These are phyloP conservation scores for Cochlearia excelsa DNA, from an alignment of 345 rosid genomes.

Conservation along the genomic window DNA sequence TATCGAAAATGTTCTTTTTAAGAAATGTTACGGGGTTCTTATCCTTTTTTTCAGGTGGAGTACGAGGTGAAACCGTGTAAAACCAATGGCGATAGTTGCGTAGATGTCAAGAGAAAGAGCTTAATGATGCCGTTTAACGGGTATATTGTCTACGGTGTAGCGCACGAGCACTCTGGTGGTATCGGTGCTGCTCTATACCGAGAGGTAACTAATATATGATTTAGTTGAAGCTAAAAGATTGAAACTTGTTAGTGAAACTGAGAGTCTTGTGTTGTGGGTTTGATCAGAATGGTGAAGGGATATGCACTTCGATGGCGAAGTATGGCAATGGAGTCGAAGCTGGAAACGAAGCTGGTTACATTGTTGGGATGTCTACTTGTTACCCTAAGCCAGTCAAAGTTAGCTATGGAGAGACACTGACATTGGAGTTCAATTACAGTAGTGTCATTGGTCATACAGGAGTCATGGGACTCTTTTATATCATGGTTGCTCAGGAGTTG, in stretches of 20 bases:
- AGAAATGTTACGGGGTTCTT: neutral
- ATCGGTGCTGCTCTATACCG: constrained; percentile 62
- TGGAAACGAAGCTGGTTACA: constrained; percentile 83
- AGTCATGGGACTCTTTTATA: constrained; percentile 83
- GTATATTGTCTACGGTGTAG: constrained; percentile 73
- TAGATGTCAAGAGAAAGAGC: constrained; percentile 48
- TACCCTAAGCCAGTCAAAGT: constrained; percentile 68
- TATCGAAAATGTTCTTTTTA: constrained; percentile 12
- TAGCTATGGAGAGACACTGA: constrained; percentile 53
- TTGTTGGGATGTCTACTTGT: constrained; percentile 93
- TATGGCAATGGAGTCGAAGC: constrained; percentile 74
- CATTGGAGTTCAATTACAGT: constrained; percentile 64
- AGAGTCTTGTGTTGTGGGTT: constrained; percentile 11
- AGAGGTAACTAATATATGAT: constrained; percentile 44
- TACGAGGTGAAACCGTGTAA: constrained; percentile 59
- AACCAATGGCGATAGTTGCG: constrained; percentile 32
- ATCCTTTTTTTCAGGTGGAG: constrained; percentile 47
- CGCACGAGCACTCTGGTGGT: constrained; percentile 81
- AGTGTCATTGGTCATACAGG: constrained; percentile 54
- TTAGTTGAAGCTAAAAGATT: constrained; percentile 1
- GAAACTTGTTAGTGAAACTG: neutral
- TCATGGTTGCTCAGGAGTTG: constrained; percentile 54
- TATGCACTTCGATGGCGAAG: constrained; percentile 55
- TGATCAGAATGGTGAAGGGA: constrained; percentile 54
- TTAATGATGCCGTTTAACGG: constrained; percentile 65